Evolutionary conservation across 371 early-diverging fungal species (phyloP).

Genomic region (Lichtheimia ramosa): DNA sequence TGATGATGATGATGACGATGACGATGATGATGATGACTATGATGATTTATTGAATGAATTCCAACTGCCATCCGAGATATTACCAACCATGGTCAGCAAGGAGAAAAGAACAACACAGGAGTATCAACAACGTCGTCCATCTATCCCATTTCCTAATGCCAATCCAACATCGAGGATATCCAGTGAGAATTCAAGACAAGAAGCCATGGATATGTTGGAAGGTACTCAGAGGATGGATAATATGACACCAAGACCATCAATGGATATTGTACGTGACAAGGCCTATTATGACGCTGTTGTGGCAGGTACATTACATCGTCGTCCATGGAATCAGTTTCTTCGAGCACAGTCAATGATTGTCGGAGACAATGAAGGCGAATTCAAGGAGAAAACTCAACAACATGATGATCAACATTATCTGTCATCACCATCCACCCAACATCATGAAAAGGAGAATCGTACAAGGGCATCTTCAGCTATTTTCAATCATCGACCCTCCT

Average conservation of each 20-base stretch:
- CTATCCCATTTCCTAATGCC: neutral
- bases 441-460: neutral
- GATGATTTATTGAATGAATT: constrained; percentile 13
- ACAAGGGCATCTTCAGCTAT: neutral
- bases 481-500: constrained; percentile 16
- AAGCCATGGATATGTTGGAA: constrained; percentile 32
- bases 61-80: constrained; percentile 9
- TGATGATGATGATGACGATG: neutral
- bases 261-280: constrained; percentile 28
- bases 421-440: too few relatives aligned
- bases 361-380: neutral
- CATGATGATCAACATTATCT: too few relatives aligned
- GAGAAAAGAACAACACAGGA: neutral
- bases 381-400: neutral
- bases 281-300: constrained; percentile 37
- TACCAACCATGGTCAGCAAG: neutral
- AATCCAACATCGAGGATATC: neutral
- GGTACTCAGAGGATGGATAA: constrained; percentile 7
- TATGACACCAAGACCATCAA: constrained; percentile 13
- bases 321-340: constrained; percentile 23
- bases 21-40: constrained; percentile 10
- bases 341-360: constrained; percentile 18
- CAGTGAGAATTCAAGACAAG: constrained; percentile 22
- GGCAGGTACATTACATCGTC: constrained; percentile 22
- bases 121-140: neutral